Evolutionary conservation across 73 alveolate species (phyloP).

Genomic region (Paramecium caudatum): DNA sequence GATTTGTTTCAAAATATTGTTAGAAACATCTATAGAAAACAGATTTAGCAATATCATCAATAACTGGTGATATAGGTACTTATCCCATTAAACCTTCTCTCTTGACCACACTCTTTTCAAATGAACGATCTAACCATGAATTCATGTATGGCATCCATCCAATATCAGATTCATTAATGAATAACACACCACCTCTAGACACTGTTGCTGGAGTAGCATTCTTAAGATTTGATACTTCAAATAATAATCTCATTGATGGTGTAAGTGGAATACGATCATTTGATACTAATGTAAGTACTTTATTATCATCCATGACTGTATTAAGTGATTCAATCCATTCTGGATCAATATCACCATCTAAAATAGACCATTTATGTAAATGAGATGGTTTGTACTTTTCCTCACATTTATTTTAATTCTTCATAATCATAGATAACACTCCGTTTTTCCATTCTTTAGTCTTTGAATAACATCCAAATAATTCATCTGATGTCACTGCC

Average conservation of each 20-base stretch:
- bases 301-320: slow-evolving; percentile 99
- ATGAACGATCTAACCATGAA: slow-evolving; percentile 96
- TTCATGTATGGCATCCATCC: slow-evolving; percentile 99
- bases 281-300: slow-evolving; percentile 98
- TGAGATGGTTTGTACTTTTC: slow-evolving; percentile 92
- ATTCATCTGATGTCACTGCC: slow-evolving; percentile 99
- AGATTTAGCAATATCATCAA: slow-evolving; percentile 92
- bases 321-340: slow-evolving; percentile 99
- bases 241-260: slow-evolving; percentile 98
- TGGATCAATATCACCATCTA: slow-evolving; percentile 99
- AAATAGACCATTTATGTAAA: slow-evolving; percentile 98
- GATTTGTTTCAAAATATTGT: slow-evolving; percentile 82
- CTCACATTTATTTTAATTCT: slow-evolving; percentile 96
- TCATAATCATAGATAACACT: slow-evolving; percentile 98
- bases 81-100: slow-evolving; percentile 61
- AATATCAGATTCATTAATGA: slow-evolving; percentile 99
- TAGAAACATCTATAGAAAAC: slow-evolving; percentile 89
- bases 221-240: slow-evolving; percentile 98
- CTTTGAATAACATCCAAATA: slow-evolving; percentile 98
- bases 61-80: slow-evolving; percentile 76
- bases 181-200: slow-evolving; percentile 99
- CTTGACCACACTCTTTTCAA: slow-evolving; percentile 62
- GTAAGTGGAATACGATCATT: slow-evolving; percentile 99
- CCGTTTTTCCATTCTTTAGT: slow-evolving; percentile 99
- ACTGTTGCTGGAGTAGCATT: slow-evolving; percentile 99